Evolutionary conservation across 345 rosid species (phyloP), one percentile per base, ranked within the genome.

Genomic region (Rhizophora apiculata): DNA sequence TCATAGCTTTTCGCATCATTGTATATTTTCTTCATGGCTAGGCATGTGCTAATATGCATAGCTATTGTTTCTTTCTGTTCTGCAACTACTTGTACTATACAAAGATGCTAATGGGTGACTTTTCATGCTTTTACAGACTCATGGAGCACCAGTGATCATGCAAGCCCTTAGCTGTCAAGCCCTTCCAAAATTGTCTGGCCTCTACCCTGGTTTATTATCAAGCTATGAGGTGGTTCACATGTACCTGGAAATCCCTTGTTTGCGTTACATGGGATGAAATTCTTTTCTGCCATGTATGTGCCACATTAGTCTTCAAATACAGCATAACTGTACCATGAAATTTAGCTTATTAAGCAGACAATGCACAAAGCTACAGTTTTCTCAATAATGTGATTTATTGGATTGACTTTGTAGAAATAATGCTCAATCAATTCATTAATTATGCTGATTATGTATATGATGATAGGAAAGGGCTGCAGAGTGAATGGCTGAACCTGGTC

Each of bases 161-260:
- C 77, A 70, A n/a, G 59, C 64, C 19, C 76, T 57, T 34, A 64
- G 37, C 29, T 53, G 77, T 0, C 79, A 77, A 64, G 74, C 72
- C 15, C 67, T 71, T 68, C 68, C 82, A n/a, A 57, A 70, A 8
- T 39, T 69, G 69, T 52, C 81, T 3, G 64, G 72, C 78, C 36
- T 75, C 61, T 71, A 74, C 66, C 80, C 87, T 15, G 70, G 61
- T 49, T 53, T 59, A 34, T 61, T 66, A 20, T 65, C 69, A 39
- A 77, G 54, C 70, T 49, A 72, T 11, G 78, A 78, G 92, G 92
- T 88, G 80, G 15, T 34, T 43, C 27, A n/a, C 15, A 15, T 69
- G 46, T 48, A 32, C 48, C 4, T 3, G 48, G 48, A 43, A 13
- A 55, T 26, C 10, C 30, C 60, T 55, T 22, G 48, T 43, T 13